These are phyloP conservation scores for Colletotrichum sp. DNA, from an alignment of 2,329 filamentous ascomycete species.

Conservation along the genomic window DNA sequence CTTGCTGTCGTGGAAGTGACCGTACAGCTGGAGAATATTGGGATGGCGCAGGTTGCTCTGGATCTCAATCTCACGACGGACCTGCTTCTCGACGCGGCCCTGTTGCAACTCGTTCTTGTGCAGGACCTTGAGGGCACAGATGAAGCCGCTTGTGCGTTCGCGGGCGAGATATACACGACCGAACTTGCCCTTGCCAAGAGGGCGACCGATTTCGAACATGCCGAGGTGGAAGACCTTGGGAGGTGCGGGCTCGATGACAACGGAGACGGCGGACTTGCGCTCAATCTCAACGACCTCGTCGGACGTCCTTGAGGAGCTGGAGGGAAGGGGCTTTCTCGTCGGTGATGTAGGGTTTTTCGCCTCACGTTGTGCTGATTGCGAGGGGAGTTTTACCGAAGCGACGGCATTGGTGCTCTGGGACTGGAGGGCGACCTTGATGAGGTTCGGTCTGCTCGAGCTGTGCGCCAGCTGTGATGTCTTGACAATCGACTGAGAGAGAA, in stretches of 20 bases:
- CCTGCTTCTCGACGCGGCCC: conserved; percentile 82
- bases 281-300: conserved; percentile 58
- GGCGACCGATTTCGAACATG: conserved; percentile 93
- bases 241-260: conserved; percentile 61
- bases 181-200: conserved; percentile 87
- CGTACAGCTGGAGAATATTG: conserved; percentile 83
- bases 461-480: conserved; percentile 51
- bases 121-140: conserved; percentile 85
- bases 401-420: conserved; percentile 73
- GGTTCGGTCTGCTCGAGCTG: conserved; percentile 73
- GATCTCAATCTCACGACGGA: conserved; percentile 87
- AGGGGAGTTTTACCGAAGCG: conserved; percentile 70
- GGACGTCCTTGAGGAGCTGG: conserved; percentile 41
- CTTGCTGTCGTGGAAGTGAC: conserved; percentile 89
- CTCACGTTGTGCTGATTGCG: conserved; percentile 67
- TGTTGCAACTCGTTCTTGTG: conserved; percentile 85
- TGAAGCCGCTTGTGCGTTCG: conserved; percentile 79
- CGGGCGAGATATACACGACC: conserved; percentile 85
- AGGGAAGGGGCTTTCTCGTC: conserved; percentile 53
- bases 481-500: conserved; percentile 32
- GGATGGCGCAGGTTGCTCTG: conserved; percentile 87
- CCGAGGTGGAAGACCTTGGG: conserved; percentile 81
- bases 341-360: conserved; percentile 54
- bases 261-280: conserved; percentile 49
- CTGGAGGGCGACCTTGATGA: conserved; percentile 86